Evolutionary conservation across 352 stramenopile genomes (phyloP).

Genomic region (Albugo laibachii): DNA sequence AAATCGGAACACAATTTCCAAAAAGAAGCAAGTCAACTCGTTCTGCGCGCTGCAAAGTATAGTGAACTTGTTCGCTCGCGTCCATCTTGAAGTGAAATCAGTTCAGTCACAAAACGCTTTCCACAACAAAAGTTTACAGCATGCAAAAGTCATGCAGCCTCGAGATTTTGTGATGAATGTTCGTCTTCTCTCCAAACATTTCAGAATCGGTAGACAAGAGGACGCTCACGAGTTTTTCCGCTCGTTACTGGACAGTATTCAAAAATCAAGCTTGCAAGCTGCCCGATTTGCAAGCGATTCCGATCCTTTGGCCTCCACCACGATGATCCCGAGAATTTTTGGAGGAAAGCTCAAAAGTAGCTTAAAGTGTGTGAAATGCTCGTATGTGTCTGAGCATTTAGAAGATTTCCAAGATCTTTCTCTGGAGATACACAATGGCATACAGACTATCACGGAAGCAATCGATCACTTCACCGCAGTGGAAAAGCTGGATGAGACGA

Average conservation of each 20-base stretch:
- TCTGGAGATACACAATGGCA: constrained; percentile 61
- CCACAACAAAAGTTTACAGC: constrained; percentile 1
- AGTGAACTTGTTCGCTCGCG: constrained; percentile 35
- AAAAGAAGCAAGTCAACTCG: constrained; percentile 5
- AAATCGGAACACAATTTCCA: constrained; percentile 14
- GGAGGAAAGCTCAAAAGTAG: constrained; percentile 63
- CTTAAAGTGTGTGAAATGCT: constrained; percentile 72
- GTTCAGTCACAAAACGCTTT: constrained; percentile 1
- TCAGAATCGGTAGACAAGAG: constrained; percentile 77
- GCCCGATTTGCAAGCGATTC: constrained; percentile 25
- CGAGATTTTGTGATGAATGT: constrained; percentile 75
- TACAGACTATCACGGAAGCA: constrained; percentile 48
- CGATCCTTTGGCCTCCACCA: constrained; percentile 30
- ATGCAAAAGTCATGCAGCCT: constrained; percentile 32
- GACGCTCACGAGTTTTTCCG: constrained; percentile 87
- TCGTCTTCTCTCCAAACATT: constrained; percentile 62
- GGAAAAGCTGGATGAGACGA: constrained; percentile 65
- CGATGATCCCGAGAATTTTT: constrained; percentile 72
- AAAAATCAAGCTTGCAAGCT: constrained; percentile 46
- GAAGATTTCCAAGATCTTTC: constrained; percentile 82
- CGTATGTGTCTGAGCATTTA: constrained; percentile 51
- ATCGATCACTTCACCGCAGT: constrained; percentile 65
- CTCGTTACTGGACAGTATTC: constrained; percentile 72
- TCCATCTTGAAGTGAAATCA: constrained; percentile 16
- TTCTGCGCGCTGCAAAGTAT: constrained; percentile 48